Percentiles rank a stretch among this genome's conserved stretches.
phyloP scores from a whole-genome alignment of 345 rosid genomes.

The Rhizophora apiculata region DNA sequence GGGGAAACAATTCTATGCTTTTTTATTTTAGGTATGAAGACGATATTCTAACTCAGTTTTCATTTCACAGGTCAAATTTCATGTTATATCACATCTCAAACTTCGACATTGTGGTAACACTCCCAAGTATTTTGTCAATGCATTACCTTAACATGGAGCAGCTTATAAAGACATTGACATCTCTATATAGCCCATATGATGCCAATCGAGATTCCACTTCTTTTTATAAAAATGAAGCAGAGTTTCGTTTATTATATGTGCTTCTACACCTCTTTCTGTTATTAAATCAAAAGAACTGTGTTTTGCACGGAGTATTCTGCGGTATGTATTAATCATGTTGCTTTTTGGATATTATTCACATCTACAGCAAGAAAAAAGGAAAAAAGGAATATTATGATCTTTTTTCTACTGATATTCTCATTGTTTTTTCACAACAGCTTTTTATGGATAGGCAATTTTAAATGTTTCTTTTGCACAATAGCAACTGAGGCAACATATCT shows the following conservation, averaged over 20 bases:
- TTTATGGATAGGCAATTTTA: constrained; percentile 62
- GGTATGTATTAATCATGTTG: constrained; percentile 31
- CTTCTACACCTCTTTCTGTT: constrained; percentile 62
- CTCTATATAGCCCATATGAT: constrained; percentile 74
- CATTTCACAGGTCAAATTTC: constrained; percentile 65
- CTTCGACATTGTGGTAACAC: constrained; percentile 41
- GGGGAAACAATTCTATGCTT: too few species aligned
- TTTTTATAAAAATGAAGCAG: constrained; percentile 52
- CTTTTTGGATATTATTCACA: neutral
- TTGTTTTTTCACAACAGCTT: constrained; percentile 36
- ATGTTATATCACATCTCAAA: constrained; percentile 70
- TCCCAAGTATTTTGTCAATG: constrained; percentile 46
- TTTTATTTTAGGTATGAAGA: too few species aligned
- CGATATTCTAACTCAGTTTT: neutral
- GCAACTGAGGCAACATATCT: constrained; percentile 74
- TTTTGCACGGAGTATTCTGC: constrained; percentile 65
- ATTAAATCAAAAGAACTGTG: constrained; percentile 65
- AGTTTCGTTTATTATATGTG: constrained; percentile 70
- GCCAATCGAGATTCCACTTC: constrained; percentile 44
- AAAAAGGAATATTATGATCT: neutral
- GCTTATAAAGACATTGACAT: constrained; percentile 63
- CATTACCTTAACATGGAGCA: constrained; percentile 90
- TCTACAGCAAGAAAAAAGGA: neutral
- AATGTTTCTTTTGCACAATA: constrained; percentile 45
- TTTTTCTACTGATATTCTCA: neutral